These are phyloP conservation scores for Arthrobotrys pseudoclavata DNA, from an alignment of 2,329 filamentous ascomycete genomes.

Conservation along the genomic window DNA sequence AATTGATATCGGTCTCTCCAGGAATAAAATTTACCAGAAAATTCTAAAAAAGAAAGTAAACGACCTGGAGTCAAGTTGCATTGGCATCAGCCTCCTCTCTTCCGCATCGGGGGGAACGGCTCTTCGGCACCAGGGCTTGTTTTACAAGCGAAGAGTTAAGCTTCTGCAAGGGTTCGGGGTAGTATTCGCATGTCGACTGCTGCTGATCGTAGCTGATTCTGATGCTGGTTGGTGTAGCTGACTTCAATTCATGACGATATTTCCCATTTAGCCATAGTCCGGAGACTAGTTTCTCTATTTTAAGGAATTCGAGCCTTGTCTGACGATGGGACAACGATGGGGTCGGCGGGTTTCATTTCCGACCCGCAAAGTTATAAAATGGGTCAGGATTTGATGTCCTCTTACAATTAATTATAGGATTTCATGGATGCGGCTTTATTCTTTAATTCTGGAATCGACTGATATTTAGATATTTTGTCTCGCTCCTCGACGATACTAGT, in stretches of 20 bases:
- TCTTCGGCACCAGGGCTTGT: slow-evolving; percentile 58
- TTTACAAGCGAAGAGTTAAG: slow-evolving; percentile 58
- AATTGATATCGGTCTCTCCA: background rate
- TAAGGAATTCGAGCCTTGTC: slow-evolving; percentile 22
- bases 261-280: slow-evolving; percentile 46
- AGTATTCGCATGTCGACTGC: slow-evolving; percentile 26
- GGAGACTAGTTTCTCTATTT: slow-evolving; percentile 3
- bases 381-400: background rate
- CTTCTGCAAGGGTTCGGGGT: slow-evolving; percentile 56
- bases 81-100: slow-evolving; percentile 42
- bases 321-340: slow-evolving; percentile 33
- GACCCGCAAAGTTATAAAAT: slow-evolving; percentile 34
- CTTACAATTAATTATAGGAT: too few relatives aligned
- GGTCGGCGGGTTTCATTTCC: slow-evolving; percentile 35
- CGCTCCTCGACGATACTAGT: background rate
- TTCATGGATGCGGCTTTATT: background rate
- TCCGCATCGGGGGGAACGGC: slow-evolving; percentile 43
- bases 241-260: slow-evolving; percentile 36
- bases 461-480: background rate
- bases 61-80: background rate
- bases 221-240: slow-evolving; percentile 15
- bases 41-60: slow-evolving; percentile 30
- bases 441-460: too few relatives aligned
- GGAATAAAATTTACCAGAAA: slow-evolving; percentile 33
- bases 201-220: slow-evolving; percentile 38